phyloP scores from a whole-genome alignment of 345 rosid species.

The Dipteronia sinensis region DNA sequence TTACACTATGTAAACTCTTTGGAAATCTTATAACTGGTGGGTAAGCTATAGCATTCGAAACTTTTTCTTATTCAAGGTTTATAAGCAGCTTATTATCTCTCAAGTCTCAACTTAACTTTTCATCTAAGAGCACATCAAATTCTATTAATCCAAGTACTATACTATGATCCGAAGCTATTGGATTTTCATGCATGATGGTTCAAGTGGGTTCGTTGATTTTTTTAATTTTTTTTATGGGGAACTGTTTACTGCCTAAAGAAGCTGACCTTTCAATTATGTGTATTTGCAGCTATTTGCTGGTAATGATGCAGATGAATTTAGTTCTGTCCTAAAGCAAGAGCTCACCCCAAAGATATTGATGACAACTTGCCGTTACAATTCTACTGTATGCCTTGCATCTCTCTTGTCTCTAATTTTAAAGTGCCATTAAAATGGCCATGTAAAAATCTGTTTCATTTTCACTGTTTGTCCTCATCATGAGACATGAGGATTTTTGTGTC shows the following conservation, averaged over 20 bases:
- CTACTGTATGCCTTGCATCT: conserved; percentile 57
- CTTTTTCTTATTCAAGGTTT: neutral
- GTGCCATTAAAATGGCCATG: neutral
- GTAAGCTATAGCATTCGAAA: too few species aligned
- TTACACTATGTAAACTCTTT: too few species aligned
- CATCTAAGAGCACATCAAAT: neutral
- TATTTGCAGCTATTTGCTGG: conserved; percentile 70
- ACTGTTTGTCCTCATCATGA: neutral
- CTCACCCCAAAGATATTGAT: conserved; percentile 65
- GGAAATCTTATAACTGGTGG: too few species aligned
- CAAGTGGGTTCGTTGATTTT: neutral
- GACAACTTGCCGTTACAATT: conserved; percentile 93
- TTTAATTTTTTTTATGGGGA: neutral
- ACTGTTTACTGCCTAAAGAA: neutral
- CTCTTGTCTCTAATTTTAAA: neutral
- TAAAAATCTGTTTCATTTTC: neutral
- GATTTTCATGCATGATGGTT: neutral
- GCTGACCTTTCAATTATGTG: conserved; percentile 8
- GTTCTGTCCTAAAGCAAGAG: conserved; percentile 60
- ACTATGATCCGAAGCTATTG: neutral
- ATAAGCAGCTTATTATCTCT: neutral
- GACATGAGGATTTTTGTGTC: too few species aligned
- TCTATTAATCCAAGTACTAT: neutral
- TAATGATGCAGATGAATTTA: conserved; percentile 90
- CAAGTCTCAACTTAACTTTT: neutral